Evolutionary conservation across 768 basidiomycete genomes (phyloP).

Genomic region (Nidularia sp.): DNA sequence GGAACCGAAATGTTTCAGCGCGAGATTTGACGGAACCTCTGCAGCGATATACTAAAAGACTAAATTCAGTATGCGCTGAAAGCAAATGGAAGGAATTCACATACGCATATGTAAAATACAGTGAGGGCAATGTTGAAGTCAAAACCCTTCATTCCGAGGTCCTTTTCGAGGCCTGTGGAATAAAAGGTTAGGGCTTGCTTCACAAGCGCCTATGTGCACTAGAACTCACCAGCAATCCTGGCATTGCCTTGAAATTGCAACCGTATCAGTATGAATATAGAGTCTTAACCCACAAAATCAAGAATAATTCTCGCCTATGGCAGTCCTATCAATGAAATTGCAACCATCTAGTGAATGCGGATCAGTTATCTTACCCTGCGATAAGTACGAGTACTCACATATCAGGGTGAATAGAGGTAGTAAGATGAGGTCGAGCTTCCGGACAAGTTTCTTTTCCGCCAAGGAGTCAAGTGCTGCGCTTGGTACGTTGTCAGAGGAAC

Average conservation of each 20-base stretch:
- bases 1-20: conserved; percentile 35
- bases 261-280: not conserved
- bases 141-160: conserved; percentile 34
- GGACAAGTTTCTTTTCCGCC: conserved; percentile 26
- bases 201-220: not conserved
- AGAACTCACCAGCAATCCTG: conserved; percentile 22
- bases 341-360: conserved; percentile 19
- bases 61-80: not conserved
- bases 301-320: not conserved
- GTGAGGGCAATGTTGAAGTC: conserved; percentile 39
- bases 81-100: not conserved
- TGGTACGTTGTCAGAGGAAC: no score
- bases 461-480: conserved; percentile 24
- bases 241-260: conserved; percentile 16
- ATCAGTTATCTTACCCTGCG: not conserved
- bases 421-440: conserved; percentile 28
- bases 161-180: conserved; percentile 31
- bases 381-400: conserved; percentile 19
- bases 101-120: conserved; percentile 34
- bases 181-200: not conserved
- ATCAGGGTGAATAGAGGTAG: conserved; percentile 35
- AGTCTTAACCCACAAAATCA: not conserved
- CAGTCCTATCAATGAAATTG: conserved; percentile 29
- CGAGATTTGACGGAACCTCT: conserved; percentile 38
- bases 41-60: conserved; percentile 25